phyloP scores from a whole-genome alignment of 306 rosid species.

The Gastrolobium bilobum region DNA sequence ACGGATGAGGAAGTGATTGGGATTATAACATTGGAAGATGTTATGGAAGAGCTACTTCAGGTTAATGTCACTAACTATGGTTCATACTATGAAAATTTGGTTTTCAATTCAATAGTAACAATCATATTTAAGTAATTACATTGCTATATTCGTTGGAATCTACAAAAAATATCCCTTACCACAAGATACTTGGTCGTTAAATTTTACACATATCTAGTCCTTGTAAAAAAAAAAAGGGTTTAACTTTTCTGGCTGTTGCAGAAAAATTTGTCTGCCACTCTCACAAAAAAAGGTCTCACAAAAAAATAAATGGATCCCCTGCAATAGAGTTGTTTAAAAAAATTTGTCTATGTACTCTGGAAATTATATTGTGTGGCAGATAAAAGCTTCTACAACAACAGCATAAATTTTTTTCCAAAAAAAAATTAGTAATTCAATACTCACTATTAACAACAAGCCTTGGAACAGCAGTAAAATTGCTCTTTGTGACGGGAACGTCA shows the following conservation, averaged over 20 bases:
- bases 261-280: too few relatives aligned
- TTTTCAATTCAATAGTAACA: constrained; percentile 20
- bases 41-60: constrained; percentile 85
- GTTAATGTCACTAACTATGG: constrained; percentile 48
- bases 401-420: too few relatives aligned
- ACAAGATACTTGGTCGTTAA: background rate
- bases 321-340: too few relatives aligned
- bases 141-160: background rate
- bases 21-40: constrained; percentile 84
- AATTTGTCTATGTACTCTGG: too few relatives aligned
- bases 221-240: background rate
- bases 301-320: too few relatives aligned
- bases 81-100: constrained; percentile 7
- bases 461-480: too few relatives aligned
- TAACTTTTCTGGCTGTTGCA: too few relatives aligned
- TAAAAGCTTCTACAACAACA: too few relatives aligned
- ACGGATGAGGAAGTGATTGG: constrained; percentile 63
- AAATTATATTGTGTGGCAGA: too few relatives aligned
- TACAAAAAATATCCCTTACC: background rate
- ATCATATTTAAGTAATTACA: background rate
- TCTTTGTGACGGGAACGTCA: too few relatives aligned
- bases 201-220: background rate
- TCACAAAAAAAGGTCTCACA: too few relatives aligned
- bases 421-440: too few relatives aligned
- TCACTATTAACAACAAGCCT: background rate